Percentiles rank a stretch among this genome's conserved stretches.
phyloP scores from a whole-genome alignment of 2,329 filamentous ascomycete species.

The Trichoderma polysporum region DNA sequence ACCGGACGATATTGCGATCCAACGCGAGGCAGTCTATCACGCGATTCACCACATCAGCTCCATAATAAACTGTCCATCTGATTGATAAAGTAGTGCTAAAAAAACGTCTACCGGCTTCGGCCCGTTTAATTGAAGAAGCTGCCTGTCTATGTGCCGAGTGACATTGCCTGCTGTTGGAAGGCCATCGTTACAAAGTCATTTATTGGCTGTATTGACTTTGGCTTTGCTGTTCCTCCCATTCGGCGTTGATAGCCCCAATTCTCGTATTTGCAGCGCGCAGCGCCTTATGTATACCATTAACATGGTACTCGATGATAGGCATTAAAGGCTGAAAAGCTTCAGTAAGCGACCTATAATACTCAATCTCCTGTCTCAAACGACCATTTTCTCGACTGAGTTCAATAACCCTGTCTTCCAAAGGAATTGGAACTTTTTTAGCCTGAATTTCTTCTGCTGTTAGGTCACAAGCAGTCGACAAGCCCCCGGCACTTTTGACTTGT shows the following conservation, averaged over 20 bases:
- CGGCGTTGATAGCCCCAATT: neutral
- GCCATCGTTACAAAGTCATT: too few relatives aligned
- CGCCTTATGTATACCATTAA: neutral
- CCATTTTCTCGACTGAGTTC: neutral
- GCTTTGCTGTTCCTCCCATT: neutral
- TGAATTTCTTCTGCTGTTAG: neutral
- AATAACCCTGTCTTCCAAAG: neutral
- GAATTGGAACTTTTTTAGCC: neutral
- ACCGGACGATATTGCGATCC: too few relatives aligned
- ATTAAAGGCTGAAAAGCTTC: neutral
- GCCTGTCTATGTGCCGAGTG: too few relatives aligned
- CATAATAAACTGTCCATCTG: too few relatives aligned
- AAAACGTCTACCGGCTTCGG: too few relatives aligned
- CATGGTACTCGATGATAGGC: neutral
- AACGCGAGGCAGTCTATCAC: too few relatives aligned
- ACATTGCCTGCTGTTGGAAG: too few relatives aligned
- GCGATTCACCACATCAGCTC: too few relatives aligned
- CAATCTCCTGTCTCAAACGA: neutral
- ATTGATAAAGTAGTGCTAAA: too few relatives aligned
- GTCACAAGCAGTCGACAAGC: neutral
- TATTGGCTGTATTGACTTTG: too few relatives aligned
- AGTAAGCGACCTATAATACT: neutral
- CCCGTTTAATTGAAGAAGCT: too few relatives aligned
- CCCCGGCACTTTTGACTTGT: neutral
- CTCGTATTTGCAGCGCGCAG: neutral